Conservation (phyloP, 2,329 filamentous ascomycete species). For the Colletotrichum liriopes region DNA sequence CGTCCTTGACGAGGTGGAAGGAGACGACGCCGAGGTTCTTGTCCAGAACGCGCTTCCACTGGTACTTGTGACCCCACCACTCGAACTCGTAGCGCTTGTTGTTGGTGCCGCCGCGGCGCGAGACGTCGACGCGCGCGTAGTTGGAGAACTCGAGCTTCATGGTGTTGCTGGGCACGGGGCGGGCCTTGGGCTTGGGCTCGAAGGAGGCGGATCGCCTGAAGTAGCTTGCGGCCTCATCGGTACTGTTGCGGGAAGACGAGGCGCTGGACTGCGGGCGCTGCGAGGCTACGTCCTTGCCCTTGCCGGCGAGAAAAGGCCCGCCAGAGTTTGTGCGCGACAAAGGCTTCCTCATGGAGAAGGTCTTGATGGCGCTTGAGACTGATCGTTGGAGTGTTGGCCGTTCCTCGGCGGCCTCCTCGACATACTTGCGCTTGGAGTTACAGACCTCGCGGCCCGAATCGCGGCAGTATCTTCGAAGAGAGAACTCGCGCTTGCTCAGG, state of each 20-base stretch:
- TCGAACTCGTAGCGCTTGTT: conserved; percentile 90
- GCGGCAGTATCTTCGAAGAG: conserved; percentile 90
- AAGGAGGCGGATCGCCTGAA: conserved; percentile 50
- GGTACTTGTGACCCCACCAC: conserved; percentile 91
- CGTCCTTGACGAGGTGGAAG: conserved; percentile 84
- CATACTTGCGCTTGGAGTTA: conserved; percentile 82
- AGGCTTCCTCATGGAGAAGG: conserved; percentile 56
- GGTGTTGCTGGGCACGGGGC: conserved; percentile 76
- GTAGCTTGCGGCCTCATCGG: conserved; percentile 51
- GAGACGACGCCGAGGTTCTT: conserved; percentile 79
- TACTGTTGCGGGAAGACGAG: conserved; percentile 51
- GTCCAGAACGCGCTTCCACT: conserved; percentile 83
- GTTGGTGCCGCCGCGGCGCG: conserved; percentile 75
- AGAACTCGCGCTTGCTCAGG: conserved; percentile 88
- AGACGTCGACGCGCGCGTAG: conserved; percentile 92
- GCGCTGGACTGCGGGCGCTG: conserved; percentile 55
- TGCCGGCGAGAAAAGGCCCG: conserved; percentile 48
- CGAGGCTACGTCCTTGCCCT: conserved; percentile 43
- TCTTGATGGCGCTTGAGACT: conserved; percentile 66
- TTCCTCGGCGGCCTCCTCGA: conserved; percentile 64
- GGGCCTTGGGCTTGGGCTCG: conserved; percentile 54
- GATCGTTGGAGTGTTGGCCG: conserved; percentile 62
- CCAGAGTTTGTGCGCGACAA: conserved; percentile 56
- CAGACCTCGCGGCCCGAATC: conserved; percentile 95
- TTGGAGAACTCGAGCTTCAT: conserved; percentile 97